Evolutionary conservation across 768 basidiomycete species (phyloP), one percentile per base, ranked within the genome.

Genomic region (Boletus bicolor): DNA sequence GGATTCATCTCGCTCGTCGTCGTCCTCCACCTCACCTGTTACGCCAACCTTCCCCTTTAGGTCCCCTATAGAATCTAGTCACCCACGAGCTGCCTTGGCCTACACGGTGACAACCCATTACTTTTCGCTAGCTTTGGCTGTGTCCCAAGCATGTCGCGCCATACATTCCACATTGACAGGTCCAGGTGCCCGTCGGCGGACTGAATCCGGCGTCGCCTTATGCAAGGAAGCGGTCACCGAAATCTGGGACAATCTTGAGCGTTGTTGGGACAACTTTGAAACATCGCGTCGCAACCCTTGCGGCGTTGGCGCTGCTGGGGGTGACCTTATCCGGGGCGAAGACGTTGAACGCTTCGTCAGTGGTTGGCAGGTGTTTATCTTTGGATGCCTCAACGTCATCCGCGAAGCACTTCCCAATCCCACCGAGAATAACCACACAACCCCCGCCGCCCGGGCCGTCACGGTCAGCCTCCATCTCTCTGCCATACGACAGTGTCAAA

Each of bases 301-400:
- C 30, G 77, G 78, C 46, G 72, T 79, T 36, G 78, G 79, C 43
- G 62, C 69, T 17, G 68, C 74, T 7, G 68, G 68, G 34, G 63
- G 65, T 30, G 67, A 61, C 30, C 53, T 72, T 26, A 57, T 81
- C 34, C 75, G 79, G 10, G 65, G 71, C 7, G 82, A 83, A 58
- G 84, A 86, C 51, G 70, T 82, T 35, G 79, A 82, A 51, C 72
- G 86, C 54, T 94, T 89, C 67, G 85, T 87, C 44, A 85, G 89
- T 64, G 85, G 87, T 35, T 96, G 93, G 93, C 88, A 91, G 81
- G 87, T 93, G 52, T 93, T 91, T 72, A 85, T 95, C 59, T 96
- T 96, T 61, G 91, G 95, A 71, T 92, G 89, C 69, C 81, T 93
- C 68, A 94, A 94, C 69, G 81, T 92, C 60, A 88, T 96, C 61